A percentile compares a stretch with the other conserved stretches of the same genome.
Conservation (phyloP, 2,329 filamentous ascomycete genomes). For the Cladobotryum mycophilum region DNA sequence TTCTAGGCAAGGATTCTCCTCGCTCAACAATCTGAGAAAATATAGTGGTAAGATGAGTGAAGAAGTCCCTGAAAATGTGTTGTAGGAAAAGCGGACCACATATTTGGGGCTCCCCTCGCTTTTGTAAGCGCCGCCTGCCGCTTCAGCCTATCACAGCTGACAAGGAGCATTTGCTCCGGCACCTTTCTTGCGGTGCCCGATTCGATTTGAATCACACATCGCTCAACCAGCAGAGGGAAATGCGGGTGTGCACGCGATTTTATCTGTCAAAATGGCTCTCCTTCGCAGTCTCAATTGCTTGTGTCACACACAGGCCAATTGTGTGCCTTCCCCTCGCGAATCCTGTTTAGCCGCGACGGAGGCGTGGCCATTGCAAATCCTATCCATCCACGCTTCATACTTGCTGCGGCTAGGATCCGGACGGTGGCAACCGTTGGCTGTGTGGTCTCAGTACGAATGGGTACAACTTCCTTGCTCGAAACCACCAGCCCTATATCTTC, state of each 20-base stretch:
- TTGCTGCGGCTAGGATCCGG: constrained; percentile 6
- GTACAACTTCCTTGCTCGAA: constrained; percentile 6
- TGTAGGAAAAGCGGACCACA: constrained; percentile 17
- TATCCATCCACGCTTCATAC: constrained; percentile 2
- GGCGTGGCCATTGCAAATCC: constrained; percentile 4
- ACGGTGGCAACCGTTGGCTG: constrained; percentile 9
- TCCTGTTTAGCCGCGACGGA: constrained; percentile 9
- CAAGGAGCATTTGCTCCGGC: constrained; percentile 32
- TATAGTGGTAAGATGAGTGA: too few species aligned
- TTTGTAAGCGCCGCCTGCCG: constrained; percentile 25
- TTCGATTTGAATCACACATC: constrained; percentile 20
- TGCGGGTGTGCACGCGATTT: constrained; percentile 22
- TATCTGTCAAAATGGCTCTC: constrained; percentile 27
- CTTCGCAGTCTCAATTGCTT: constrained; percentile 8
- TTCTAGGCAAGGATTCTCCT: too few species aligned
- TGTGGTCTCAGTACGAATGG: constrained; percentile 7
- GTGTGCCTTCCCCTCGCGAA: constrained; percentile 12
- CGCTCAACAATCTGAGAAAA: too few species aligned
- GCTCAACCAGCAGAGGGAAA: constrained; percentile 20
- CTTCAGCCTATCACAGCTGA: constrained; percentile 23
- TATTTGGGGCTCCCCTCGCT: constrained; percentile 13
- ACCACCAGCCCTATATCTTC: constrained; percentile 8
- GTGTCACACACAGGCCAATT: constrained; percentile 6
- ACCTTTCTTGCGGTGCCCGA: constrained; percentile 14
- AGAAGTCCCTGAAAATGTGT: constrained; percentile 8